Evolutionary conservation across 1,284 basidiomycete genomes (phyloP).

Genomic region (Macrocystidia cucumis): DNA sequence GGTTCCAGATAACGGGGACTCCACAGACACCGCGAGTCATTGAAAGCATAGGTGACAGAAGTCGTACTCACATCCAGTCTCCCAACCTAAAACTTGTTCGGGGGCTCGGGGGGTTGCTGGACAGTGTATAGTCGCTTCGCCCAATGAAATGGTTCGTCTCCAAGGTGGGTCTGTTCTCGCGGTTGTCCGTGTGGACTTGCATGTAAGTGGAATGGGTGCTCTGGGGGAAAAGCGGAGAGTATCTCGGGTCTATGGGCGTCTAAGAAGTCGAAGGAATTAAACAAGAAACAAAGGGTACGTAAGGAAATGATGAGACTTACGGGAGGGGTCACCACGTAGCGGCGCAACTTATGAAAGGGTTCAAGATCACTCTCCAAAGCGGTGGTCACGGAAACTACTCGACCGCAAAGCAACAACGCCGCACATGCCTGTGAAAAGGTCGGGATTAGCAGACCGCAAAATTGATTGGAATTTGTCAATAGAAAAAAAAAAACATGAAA

Average conservation of each 20-base stretch:
- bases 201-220: constrained; percentile 15
- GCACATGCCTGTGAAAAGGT: constrained; percentile 37
- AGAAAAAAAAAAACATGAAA: constrained; percentile 11
- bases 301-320: constrained; percentile 18
- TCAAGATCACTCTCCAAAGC: constrained; percentile 56
- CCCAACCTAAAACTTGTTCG: constrained; percentile 62
- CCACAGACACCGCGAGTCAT: constrained; percentile 9
- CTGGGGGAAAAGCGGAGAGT: constrained; percentile 3
- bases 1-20: constrained; percentile 13
- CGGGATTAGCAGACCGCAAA: too few relatives aligned
- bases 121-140: constrained; percentile 43
- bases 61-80: constrained; percentile 68
- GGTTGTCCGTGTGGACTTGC: constrained; percentile 28
- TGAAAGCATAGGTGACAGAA: constrained; percentile 12
- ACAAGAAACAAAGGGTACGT: neutral
- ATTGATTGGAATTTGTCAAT: too few relatives aligned
- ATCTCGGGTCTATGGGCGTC: neutral
- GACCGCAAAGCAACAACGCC: constrained; percentile 40
- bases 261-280: too few relatives aligned
- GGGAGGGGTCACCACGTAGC: constrained; percentile 30
- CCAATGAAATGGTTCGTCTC: constrained; percentile 13
- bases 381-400: constrained; percentile 38
- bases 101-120: constrained; percentile 71
- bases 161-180: constrained; percentile 13
- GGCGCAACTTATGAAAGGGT: constrained; percentile 44